Evolutionary conservation across 257 asterid species (phyloP).

Genomic region (Nicotiana obtusifolia): DNA sequence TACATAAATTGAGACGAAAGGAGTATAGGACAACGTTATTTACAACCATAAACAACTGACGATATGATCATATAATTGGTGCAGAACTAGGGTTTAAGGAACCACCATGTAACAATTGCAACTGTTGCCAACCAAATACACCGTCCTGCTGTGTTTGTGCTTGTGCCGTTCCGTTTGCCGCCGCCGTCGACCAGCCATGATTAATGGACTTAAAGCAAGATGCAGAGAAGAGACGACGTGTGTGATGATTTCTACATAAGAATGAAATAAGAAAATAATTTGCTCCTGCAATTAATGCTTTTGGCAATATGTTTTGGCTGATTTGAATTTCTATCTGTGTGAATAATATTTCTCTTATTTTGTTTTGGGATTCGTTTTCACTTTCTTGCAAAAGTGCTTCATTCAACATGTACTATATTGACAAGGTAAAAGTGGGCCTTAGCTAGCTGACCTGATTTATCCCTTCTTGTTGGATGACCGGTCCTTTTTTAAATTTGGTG

Average conservation of each 20-base stretch:
- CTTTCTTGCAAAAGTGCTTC: background rate
- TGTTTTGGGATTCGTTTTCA: background rate
- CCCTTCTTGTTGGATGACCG: too few relatives aligned
- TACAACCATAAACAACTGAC: background rate
- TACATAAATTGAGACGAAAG: fast-evolving
- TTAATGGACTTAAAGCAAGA: background rate
- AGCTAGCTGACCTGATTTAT: too few relatives aligned
- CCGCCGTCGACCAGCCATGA: background rate
- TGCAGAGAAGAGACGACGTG: background rate
- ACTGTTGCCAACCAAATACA: conserved; percentile 4
- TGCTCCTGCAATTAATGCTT: background rate
- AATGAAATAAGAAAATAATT: background rate
- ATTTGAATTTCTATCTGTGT: background rate
- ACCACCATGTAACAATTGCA: background rate
- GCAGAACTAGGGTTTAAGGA: background rate
- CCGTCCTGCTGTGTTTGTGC: background rate
- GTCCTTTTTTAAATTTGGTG: too few relatives aligned
- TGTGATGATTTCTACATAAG: background rate
- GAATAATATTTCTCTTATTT: background rate
- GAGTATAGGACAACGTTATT: too few relatives aligned
- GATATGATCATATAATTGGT: background rate
- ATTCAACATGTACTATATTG: too few relatives aligned
- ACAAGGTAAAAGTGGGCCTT: too few relatives aligned
- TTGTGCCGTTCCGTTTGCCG: background rate
- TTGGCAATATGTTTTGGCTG: background rate